A percentile compares a stretch with the other conserved stretches of the same genome.
These are phyloP conservation scores for Cystobasidium ongulense DNA, from an alignment of 768 basidiomycete species.

Conservation along the genomic window DNA sequence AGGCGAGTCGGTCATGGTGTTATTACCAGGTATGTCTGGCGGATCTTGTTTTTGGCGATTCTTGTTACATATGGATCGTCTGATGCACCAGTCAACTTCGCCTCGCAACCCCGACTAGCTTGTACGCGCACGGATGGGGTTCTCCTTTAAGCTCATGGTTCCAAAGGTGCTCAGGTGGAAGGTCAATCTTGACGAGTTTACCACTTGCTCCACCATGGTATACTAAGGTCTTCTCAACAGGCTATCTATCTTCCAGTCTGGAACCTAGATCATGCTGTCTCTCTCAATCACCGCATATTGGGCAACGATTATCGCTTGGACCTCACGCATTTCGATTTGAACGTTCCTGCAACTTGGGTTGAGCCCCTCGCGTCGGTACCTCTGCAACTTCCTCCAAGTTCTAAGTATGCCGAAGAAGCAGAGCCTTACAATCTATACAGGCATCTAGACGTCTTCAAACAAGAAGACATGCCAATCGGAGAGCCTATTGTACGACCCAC, in stretches of 20 bases:
- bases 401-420: neutral
- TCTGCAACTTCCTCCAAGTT: neutral
- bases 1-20: neutral
- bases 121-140: too few relatives aligned
- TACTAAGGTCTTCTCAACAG: neutral
- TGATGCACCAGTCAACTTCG: too few relatives aligned
- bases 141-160: neutral
- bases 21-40: neutral
- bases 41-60: too few relatives aligned
- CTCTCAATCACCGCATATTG: neutral
- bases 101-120: too few relatives aligned
- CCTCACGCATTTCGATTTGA: neutral
- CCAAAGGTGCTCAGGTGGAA: neutral
- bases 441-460: neutral
- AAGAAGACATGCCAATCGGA: neutral
- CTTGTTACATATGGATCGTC: too few relatives aligned
- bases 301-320: neutral
- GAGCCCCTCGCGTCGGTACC: neutral
- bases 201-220: neutral
- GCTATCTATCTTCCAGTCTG: slow-evolving; percentile 15
- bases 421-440: neutral
- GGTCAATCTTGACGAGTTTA: neutral
- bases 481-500: neutral
- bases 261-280: neutral
- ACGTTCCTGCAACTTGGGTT: neutral